Percentiles rank a stretch among this genome's conserved stretches.
These are phyloP conservation scores for Chytriomyces sp. DNA, from an alignment of 192 early-diverging fungal species.

Conservation along the genomic window DNA sequence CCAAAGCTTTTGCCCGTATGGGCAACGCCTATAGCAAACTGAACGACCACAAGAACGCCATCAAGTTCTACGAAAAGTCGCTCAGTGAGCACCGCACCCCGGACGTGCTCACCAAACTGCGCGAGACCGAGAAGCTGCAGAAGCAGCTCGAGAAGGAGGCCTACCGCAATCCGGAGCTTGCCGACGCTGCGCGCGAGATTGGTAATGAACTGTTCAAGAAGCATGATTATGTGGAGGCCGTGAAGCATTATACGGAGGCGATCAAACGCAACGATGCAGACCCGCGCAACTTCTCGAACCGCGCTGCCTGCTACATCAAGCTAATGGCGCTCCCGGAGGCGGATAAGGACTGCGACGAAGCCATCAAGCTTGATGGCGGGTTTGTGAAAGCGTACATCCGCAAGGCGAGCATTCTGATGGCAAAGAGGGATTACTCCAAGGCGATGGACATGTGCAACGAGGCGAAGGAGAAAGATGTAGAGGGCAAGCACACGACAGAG, in stretches of 20 bases:
- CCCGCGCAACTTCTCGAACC: conserved; percentile 90
- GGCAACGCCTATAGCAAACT: conserved; percentile 85
- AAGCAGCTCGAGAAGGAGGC: conserved; percentile 79
- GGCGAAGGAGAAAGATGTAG: conserved; percentile 78
- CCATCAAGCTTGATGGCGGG: conserved; percentile 78
- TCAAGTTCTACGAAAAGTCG: conserved; percentile 90
- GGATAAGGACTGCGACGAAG: conserved; percentile 90
- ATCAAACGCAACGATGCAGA: conserved; percentile 95
- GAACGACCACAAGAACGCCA: conserved; percentile 80
- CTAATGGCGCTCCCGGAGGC: conserved; percentile 92
- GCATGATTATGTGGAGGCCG: conserved; percentile 80
- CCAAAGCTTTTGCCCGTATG: conserved; percentile 90
- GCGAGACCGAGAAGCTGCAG: conserved; percentile 82
- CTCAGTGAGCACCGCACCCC: conserved; percentile 94
- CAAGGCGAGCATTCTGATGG: conserved; percentile 87
- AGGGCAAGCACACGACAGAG: conserved; percentile 82
- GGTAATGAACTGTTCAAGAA: conserved; percentile 95
- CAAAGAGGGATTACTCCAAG: conserved; percentile 87
- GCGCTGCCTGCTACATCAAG: conserved; percentile 94
- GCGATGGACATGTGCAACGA: conserved; percentile 77
- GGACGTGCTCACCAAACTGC: conserved; percentile 86
- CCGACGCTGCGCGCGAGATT: conserved; percentile 88
- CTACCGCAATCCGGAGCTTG: conserved; percentile 78
- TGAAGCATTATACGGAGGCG: conserved; percentile 92
- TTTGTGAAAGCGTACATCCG: conserved; percentile 96